phyloP scores from a whole-genome alignment of 1,284 basidiomycete species.

The Leccinum subspadiceum region DNA sequence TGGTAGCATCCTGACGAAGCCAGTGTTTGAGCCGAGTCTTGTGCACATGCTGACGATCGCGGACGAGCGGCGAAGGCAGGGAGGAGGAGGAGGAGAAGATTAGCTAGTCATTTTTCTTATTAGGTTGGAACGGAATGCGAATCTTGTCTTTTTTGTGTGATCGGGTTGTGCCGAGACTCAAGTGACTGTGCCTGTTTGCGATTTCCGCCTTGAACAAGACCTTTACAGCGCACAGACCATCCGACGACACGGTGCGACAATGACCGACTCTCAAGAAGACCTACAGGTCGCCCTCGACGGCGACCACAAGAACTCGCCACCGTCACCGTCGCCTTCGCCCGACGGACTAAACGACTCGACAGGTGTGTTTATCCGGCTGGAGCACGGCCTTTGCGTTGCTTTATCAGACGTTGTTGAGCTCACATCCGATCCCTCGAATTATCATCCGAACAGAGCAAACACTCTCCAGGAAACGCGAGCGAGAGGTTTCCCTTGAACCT shows the following conservation, averaged over 20 bases:
- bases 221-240: conserved; percentile 34
- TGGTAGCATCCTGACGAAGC: conserved; percentile 63
- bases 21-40: conserved; percentile 60
- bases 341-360: too few relatives aligned
- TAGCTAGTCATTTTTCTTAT: background rate
- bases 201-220: conserved; percentile 27
- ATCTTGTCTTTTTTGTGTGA: conserved; percentile 23
- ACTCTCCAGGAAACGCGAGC: conserved; percentile 58
- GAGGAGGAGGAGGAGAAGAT: background rate
- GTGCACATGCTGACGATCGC: conserved; percentile 53
- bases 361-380: too few relatives aligned
- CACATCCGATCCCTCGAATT: conserved; percentile 8
- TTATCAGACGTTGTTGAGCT: too few relatives aligned
- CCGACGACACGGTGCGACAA: conserved; percentile 18
- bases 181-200: conserved; percentile 29
- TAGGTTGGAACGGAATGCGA: conserved; percentile 4
- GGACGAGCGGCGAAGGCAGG: conserved; percentile 43
- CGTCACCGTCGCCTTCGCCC: too few relatives aligned
- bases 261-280: conserved; percentile 29
- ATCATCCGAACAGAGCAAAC: conserved; percentile 32
- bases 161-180: conserved; percentile 34
- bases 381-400: too few relatives aligned
- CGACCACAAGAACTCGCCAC: too few relatives aligned
- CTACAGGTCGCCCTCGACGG: background rate
- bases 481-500: conserved; percentile 73